Conservation (phyloP, 495 filamentous ascomycete species). For the Tuber umbilicatum region DNA sequence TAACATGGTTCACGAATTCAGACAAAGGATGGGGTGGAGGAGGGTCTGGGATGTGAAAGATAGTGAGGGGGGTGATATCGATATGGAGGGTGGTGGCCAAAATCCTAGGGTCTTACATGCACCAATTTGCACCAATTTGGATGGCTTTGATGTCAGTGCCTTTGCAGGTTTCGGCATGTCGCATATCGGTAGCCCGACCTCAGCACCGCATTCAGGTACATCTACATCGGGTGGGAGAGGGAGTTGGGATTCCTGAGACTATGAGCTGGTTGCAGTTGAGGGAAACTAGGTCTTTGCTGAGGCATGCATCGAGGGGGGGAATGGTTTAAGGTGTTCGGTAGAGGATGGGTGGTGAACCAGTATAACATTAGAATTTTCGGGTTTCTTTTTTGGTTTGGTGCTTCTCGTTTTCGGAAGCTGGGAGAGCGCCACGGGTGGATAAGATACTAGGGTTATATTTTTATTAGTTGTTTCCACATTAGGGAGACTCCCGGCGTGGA, state of each 20-base stretch:
- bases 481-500: not conserved
- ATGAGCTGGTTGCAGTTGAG: not conserved
- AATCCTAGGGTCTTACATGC: slow-evolving; percentile 13
- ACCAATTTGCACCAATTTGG: slow-evolving; percentile 20
- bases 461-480: not conserved
- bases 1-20: slow-evolving; percentile 56
- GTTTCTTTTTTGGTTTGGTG: not conserved
- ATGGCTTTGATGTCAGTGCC: slow-evolving; percentile 26
- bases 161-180: slow-evolving; percentile 19
- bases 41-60: slow-evolving; percentile 23
- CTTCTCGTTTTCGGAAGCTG: not conserved
- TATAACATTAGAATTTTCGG: slow-evolving; percentile 28
- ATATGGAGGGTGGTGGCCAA: slow-evolving; percentile 18
- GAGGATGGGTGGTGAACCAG: slow-evolving; percentile 18
- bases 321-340: slow-evolving; percentile 18
- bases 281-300: not conserved
- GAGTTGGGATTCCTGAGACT: not conserved
- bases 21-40: slow-evolving; percentile 56
- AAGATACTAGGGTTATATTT: not conserved
- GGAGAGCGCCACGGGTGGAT: not conserved
- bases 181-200: slow-evolving; percentile 19
- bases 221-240: slow-evolving; percentile 16
- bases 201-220: slow-evolving; percentile 24
- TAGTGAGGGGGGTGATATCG: slow-evolving; percentile 17
- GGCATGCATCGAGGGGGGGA: not conserved